Evolutionary conservation across 2,329 filamentous ascomycete genomes (phyloP), one percentile per base, ranked within the genome.

Genomic region (Scortechinia acanthostroma): DNA sequence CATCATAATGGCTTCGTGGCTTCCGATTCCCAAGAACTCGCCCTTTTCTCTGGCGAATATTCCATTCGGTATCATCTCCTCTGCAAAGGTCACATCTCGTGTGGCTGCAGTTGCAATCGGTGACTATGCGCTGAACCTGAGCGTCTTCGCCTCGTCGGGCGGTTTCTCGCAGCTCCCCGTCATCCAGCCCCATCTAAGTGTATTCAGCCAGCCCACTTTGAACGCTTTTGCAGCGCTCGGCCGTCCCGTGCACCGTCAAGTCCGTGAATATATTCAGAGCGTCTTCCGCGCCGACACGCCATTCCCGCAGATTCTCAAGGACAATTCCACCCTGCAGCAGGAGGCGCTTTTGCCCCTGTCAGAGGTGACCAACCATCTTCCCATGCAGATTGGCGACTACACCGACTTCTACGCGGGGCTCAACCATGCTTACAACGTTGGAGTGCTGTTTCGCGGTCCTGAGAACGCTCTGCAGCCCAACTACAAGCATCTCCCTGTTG

Each of bases 401-500:
- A 88, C 87, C 1, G 88, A 93, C 62, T 93, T 93, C 67, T 93
- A 88, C 57, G 87, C 84, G 6, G 88, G 88, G 14, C 67, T 83
- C 51, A 84, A 91, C 58, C 88, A 93, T 63, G 88, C 88, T 16
- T 83, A 80, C 64, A 51, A 55, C 47, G 74, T 84, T 15, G 86
- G 86, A 3, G 71, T 74, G 10, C 71, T 91, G 49, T 89, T 91
- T 64, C 77, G 88, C 37, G 86, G 85, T 0, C 74, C 81, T 0
- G 71, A 77, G 35, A 84, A 87, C 53, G 86, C 86, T 0, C 68
- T 93, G 20, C 84, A 90, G 59, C 83, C 85, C 21, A 93, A 91
- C 59, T 94, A 93, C 61, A 86, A 76, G 47, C 83, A 90, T 53
- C 68, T 94, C 1, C 88, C 88, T 0, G 85, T 93, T 3, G 88